Conservation (phyloP, 2,329 filamentous ascomycete genomes). For the Verticillium nonalfalfae region DNA sequence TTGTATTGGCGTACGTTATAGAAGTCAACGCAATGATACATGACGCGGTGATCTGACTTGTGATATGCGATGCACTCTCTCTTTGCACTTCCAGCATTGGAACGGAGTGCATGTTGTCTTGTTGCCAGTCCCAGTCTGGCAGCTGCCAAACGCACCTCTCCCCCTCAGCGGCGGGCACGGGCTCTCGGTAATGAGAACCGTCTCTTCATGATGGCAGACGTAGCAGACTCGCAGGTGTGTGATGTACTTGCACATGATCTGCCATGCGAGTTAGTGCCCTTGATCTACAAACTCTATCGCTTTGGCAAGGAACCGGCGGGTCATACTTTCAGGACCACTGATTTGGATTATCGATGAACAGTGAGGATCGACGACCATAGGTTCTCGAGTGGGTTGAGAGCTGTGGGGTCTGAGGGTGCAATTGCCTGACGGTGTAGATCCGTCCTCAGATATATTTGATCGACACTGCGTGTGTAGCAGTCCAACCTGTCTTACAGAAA, state of each 20-base stretch:
- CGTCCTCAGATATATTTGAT: not conserved
- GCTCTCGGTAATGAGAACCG: slow-evolving; percentile 28
- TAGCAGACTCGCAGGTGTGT: slow-evolving; percentile 27
- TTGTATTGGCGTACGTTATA: not conserved
- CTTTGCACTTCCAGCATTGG: slow-evolving; percentile 29
- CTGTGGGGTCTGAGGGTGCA: not conserved
- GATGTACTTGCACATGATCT: slow-evolving; percentile 29
- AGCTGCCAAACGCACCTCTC: slow-evolving; percentile 27
- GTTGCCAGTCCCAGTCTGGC: slow-evolving; percentile 22
- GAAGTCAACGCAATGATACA: not conserved
- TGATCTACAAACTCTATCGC: not conserved
- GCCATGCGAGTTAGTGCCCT: not conserved
- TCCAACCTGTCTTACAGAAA: not conserved
- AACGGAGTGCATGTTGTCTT: slow-evolving; percentile 20
- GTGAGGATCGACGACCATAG: no score
- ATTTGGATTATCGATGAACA: no score
- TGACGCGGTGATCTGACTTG: slow-evolving; percentile 4
- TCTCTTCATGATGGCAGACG: slow-evolving; percentile 24
- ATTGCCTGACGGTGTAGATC: not conserved
- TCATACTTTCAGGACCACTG: not conserved
- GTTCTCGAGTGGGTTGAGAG: no score
- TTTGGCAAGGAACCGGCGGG: not conserved
- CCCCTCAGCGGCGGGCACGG: slow-evolving; percentile 20
- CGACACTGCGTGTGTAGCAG: not conserved
- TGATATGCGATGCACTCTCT: slow-evolving; percentile 14